A percentile compares a stretch with the other conserved stretches of the same genome.
Evolutionary conservation across 768 basidiomycete genomes (phyloP).

Genomic region (Amanita thiersii): DNA sequence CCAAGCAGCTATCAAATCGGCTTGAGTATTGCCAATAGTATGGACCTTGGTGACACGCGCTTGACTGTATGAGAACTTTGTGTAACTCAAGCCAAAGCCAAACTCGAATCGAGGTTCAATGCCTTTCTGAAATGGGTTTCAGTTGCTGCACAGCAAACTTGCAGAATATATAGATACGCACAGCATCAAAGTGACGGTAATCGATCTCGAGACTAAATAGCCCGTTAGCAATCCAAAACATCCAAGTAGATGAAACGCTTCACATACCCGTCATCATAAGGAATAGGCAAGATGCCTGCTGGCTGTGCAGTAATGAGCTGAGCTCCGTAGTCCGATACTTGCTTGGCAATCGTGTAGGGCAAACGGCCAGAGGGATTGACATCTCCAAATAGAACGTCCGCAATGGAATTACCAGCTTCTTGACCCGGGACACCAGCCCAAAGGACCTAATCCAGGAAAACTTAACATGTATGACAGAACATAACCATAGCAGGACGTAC

Average conservation of each 20-base stretch:
- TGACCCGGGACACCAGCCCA: constrained; percentile 67
- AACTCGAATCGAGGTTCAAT: constrained; percentile 83
- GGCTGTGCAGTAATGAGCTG: constrained; percentile 31
- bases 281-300: constrained; percentile 37
- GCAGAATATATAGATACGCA: constrained; percentile 24
- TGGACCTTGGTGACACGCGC: constrained; percentile 39
- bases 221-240: background rate
- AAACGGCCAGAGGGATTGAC: constrained; percentile 64
- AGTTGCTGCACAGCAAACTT: background rate
- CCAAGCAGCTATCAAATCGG: constrained; percentile 40
- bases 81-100: constrained; percentile 86
- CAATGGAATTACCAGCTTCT: constrained; percentile 64
- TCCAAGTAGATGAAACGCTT: background rate
- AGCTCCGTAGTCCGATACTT: constrained; percentile 47
- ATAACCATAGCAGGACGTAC: constrained; percentile 28
- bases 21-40: constrained; percentile 27
- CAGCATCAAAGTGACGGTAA: constrained; percentile 65
- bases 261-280: constrained; percentile 48
- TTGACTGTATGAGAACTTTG: constrained; percentile 64
- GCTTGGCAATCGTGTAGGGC: constrained; percentile 71
- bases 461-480: constrained; percentile 11
- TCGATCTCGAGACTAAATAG: constrained; percentile 49
- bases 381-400: constrained; percentile 62
- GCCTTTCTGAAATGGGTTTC: constrained; percentile 33
- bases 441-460: constrained; percentile 27